A percentile compares a stretch with the other conserved stretches of the same genome.
Conservation (phyloP, 176 grass and related monocot genomes). For the Hyparrhenia diplandra region DNA sequence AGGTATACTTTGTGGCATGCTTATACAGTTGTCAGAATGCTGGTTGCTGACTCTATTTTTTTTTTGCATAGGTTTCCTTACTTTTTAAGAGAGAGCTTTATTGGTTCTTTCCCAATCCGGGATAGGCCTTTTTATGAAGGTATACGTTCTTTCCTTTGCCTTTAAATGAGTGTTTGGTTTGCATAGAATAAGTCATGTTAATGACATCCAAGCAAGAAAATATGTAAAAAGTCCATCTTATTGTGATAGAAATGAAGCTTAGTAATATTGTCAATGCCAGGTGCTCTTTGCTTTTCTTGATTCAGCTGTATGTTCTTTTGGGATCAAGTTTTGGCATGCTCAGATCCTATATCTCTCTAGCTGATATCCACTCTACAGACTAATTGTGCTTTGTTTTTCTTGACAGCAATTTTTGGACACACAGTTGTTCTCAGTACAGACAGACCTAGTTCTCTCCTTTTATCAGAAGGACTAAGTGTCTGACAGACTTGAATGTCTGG, state of each 20-base stretch:
- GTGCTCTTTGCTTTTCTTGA: background rate
- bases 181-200: background rate
- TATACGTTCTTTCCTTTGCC: constrained; percentile 13
- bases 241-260: too few relatives aligned
- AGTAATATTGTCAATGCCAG: background rate
- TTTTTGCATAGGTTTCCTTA: constrained; percentile 79
- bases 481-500: constrained; percentile 26
- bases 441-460: constrained; percentile 96
- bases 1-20: background rate
- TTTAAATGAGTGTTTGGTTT: background rate
- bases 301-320: constrained; percentile 7
- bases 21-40: background rate
- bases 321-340: background rate
- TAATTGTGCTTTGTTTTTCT: constrained; percentile 16
- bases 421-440: constrained; percentile 96
- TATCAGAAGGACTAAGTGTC: constrained; percentile 92
- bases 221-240: too few relatives aligned
- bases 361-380: background rate
- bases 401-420: constrained; percentile 92
- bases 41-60: constrained; percentile 6
- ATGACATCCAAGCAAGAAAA: background rate
- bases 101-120: constrained; percentile 72
- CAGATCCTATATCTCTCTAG: background rate
- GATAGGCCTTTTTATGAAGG: constrained; percentile 97
- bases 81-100: constrained; percentile 92